Base-by-base conservation (phyloP, 73 alveolate genomes). In the Symbiodinium natans region DNA sequence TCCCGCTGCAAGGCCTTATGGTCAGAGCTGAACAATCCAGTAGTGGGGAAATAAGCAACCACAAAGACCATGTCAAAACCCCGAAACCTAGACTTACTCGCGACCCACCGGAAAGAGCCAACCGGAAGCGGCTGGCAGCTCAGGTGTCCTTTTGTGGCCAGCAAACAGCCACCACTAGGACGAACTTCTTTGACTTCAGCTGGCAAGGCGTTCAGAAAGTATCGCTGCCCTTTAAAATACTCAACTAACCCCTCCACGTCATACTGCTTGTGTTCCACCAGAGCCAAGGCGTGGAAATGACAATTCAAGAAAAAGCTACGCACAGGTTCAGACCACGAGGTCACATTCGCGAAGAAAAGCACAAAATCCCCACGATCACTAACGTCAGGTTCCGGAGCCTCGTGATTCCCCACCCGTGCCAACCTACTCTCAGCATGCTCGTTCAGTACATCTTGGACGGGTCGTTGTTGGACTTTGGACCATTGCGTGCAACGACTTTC, bases 361-460 rank as follows among this genome's bases (percentile, higher is more conserved):
- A 19, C 74, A 56, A 56, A 56, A 56, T 56, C 74, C 74, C 74
- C 33, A 19, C 74, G 74, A 9, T 56, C 74, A 21, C 74, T 56
- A 56, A 56, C 74, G 74, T 56, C 74, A 56, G 74, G 74, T 56
- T 56, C 74, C 5, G 74, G 74, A n/a, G 74, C 74, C 74, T 56
- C 74, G 33, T 21, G 33, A 21, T 56, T 9, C 74, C 31, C 74
- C 5, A 56, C 31, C 74, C 74, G 31, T 56, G 74, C 74, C 74
- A 56, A 21, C 74, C 25, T 56, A 21, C 15, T 56, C 15, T 56
- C 74, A 5, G 74, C 74, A 56, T 56, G 74, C 74, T 56, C 74
- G 31, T 56, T 56, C 74, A 56, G 74, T 56, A 56, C 74, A 56
- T 9, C 74, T 8, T 56, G 74, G 74, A n/a, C 74, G 33, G 74